Base-by-base conservation (phyloP, 1,284 basidiomycete species). In the Moniliella sp. region DNA sequence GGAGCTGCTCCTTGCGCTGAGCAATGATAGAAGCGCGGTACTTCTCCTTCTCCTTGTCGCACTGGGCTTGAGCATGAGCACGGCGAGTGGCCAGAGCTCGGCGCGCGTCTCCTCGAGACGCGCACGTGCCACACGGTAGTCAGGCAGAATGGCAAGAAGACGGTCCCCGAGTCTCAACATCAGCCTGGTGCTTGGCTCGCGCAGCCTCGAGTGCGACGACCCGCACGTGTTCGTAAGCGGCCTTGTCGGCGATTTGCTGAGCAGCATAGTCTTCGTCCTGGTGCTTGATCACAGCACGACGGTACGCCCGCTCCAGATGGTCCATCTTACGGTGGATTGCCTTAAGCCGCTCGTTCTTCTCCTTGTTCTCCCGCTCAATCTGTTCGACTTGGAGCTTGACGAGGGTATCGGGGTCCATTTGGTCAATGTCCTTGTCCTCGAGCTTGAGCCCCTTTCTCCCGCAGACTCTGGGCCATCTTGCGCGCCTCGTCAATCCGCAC, bases 321-420 rank as follows among this genome's bases (percentile, higher is more conserved):
- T 97, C 88, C 51, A 94, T 74, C 18, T 83, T 78, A 65, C 94
- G 93, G 36, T 75, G 64, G 33, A 79, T 71, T 43, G 86, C 72
- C 21, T 83, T 76, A 39, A 93, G 69, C 15, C 76, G 73, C 52
- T 86, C 79, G 42, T 70, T 72, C n/a, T n/a, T n/a, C n/a, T n/a
- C n/a, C n/a, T n/a, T n/a, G 71, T 91, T 91, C 66, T 94, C 88
- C 57, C 91, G n/a, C 48, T 81, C 75, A 32, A 94, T 83, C 35
- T 57, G 54, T 33, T 52, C 47, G 13, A 57, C 54, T 62, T 93
- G 83, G 48, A 94, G 72, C 33, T 73, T 73, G 61, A 94, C 79
- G 40, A 97, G 72, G 42, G 75, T 75, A 53, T 81, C 75, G 5
- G 83, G 84, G 62, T 83, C 82, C 44, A 84, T 68, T 57, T 78